Percentiles rank a stretch among this genome's conserved stretches.
phyloP scores from a whole-genome alignment of 768 basidiomycete genomes.

The Agaricus bisporus region DNA sequence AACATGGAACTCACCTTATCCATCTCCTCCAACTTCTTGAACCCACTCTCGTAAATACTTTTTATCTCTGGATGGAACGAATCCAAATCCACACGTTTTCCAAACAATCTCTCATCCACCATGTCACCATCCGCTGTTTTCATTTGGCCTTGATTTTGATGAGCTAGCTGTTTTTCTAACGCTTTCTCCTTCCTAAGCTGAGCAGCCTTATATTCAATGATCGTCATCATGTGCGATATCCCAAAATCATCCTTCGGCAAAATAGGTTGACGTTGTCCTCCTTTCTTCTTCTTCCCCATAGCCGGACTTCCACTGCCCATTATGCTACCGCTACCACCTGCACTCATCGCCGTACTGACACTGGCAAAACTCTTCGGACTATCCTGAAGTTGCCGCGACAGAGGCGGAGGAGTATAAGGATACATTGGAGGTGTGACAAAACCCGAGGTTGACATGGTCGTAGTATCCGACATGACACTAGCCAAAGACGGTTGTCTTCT shows the following conservation, averaged over 20 bases:
- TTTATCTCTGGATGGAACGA: slow-evolving; percentile 64
- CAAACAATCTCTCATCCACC: slow-evolving; percentile 74
- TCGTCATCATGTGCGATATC: slow-evolving; percentile 76
- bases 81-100: slow-evolving; percentile 52
- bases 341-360: not conserved
- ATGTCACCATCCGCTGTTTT: slow-evolving; percentile 40
- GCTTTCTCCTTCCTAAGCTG: slow-evolving; percentile 26
- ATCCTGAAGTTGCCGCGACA: slow-evolving; percentile 14
- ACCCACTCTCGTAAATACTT: slow-evolving; percentile 64
- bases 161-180: slow-evolving; percentile 24
- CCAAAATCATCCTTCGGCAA: slow-evolving; percentile 84
- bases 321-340: not conserved
- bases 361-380: slow-evolving; percentile 16
- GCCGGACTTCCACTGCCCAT: slow-evolving; percentile 10
- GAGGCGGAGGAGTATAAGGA: slow-evolving; percentile 14
- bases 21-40: slow-evolving; percentile 73
- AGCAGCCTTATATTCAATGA: slow-evolving; percentile 65
- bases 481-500: slow-evolving; percentile 62
- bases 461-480: slow-evolving; percentile 60
- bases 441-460: slow-evolving; percentile 25
- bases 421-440: slow-evolving; percentile 36
- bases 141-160: slow-evolving; percentile 28
- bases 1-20: slow-evolving; percentile 56
- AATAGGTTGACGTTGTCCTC: slow-evolving; percentile 22
- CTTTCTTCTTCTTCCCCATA: slow-evolving; percentile 35